Evolutionary conservation across 139 green algal species (phyloP).

Genomic region (Penium margaritaceum): DNA sequence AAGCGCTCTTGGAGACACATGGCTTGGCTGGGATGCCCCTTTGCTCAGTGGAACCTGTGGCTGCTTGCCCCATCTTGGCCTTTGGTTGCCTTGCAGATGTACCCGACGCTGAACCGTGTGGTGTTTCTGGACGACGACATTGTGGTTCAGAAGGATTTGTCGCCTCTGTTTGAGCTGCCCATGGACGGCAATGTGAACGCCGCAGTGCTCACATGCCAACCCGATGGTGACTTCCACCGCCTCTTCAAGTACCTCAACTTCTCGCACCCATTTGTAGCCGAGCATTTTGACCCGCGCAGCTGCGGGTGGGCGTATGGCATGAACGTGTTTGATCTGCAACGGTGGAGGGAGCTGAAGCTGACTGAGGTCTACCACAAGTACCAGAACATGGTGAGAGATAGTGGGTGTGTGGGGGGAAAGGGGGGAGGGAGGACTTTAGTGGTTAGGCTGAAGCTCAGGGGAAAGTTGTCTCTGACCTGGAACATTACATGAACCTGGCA

Average conservation of each 20-base stretch:
- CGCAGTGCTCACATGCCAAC: slow-evolving; percentile 30
- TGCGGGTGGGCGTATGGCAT: slow-evolving; percentile 47
- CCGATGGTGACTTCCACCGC: slow-evolving; percentile 23
- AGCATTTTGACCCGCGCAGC: slow-evolving; percentile 21
- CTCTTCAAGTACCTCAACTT: slow-evolving; percentile 43
- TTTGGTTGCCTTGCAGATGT: slow-evolving; percentile 34
- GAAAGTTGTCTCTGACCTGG: too few species aligned
- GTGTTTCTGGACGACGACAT: slow-evolving; percentile 44
- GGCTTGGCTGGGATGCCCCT: slow-evolving; percentile 31
- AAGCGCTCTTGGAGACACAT: slow-evolving; percentile 33
- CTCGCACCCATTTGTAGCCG: slow-evolving; percentile 28
- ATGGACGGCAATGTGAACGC: slow-evolving; percentile 40
- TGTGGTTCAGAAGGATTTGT: slow-evolving; percentile 41
- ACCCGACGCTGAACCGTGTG: slow-evolving; percentile 26
- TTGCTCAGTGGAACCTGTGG: too few species aligned
- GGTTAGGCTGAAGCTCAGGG: too few species aligned
- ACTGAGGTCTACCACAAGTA: slow-evolving; percentile 38
- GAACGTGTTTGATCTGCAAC: slow-evolving; percentile 43
- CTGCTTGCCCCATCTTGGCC: neutral
- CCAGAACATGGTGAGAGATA: slow-evolving; percentile 14
- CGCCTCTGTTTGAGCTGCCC: slow-evolving; percentile 23
- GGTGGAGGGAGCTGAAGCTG: slow-evolving; percentile 20
- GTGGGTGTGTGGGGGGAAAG: too few species aligned
- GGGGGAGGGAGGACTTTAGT: too few species aligned
- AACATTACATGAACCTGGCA: too few species aligned